Percentiles rank a stretch among this genome's conserved stretches.
Evolutionary conservation across 495 filamentous ascomycete species (phyloP).

Genomic region (Hypoxylon lenormandii): DNA sequence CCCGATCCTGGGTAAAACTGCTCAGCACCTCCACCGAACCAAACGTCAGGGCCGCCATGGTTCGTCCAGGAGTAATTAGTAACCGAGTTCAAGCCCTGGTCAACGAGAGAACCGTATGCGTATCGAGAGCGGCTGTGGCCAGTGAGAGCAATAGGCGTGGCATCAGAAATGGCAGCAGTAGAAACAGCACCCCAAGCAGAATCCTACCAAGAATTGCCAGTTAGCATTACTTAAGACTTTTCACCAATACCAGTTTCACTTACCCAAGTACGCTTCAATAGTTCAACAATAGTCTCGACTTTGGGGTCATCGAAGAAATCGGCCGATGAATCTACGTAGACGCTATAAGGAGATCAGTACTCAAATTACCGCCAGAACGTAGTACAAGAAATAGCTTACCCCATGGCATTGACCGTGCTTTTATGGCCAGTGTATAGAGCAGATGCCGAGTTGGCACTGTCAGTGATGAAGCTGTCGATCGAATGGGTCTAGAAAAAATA

Average conservation of each 20-base stretch:
- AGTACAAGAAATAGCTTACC: constrained; percentile 48
- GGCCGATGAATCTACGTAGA: constrained; percentile 75
- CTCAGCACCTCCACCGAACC: constrained; percentile 79
- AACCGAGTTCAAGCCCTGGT: constrained; percentile 68
- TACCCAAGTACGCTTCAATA: constrained; percentile 72
- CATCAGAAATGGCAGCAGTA: constrained; percentile 77
- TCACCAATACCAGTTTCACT: constrained; percentile 28
- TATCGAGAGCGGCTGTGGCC: constrained; percentile 73
- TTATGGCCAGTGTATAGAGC: constrained; percentile 81
- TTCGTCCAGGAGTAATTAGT: constrained; percentile 76
- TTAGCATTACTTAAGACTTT: constrained; percentile 2
- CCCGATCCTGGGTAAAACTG: constrained; percentile 70
- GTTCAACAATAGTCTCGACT: constrained; percentile 79
- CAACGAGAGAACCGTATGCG: constrained; percentile 72
- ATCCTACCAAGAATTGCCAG: constrained; percentile 45
- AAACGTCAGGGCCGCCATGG: constrained; percentile 74
- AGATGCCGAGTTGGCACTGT: constrained; percentile 79
- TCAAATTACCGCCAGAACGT: neutral
- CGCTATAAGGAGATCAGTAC: constrained; percentile 48
- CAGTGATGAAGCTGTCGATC: constrained; percentile 79
- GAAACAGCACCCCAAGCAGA: constrained; percentile 68
- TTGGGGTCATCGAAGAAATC: constrained; percentile 78
- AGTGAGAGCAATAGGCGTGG: constrained; percentile 75
- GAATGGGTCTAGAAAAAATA: constrained; percentile 67
- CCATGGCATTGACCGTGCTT: constrained; percentile 76